Percentiles rank a stretch among this genome's conserved stretches.
phyloP scores from a whole-genome alignment of 2,329 filamentous ascomycete species.

The Rachicladosporium sp. region DNA sequence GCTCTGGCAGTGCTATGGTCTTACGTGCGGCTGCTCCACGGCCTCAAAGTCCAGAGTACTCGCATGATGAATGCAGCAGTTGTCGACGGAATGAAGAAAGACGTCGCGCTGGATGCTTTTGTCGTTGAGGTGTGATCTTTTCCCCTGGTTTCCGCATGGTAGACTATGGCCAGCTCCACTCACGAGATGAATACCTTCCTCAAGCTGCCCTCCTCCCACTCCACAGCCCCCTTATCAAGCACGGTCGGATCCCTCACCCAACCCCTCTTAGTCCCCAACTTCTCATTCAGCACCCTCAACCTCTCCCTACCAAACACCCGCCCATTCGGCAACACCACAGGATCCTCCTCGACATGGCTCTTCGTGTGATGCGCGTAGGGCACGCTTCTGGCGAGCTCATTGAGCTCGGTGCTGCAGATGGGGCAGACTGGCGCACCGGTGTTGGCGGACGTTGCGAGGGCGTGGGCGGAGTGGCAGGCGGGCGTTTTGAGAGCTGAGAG shows the following conservation, averaged over 20 bases:
- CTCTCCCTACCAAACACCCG: slow-evolving; percentile 69
- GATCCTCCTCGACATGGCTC: slow-evolving; percentile 79
- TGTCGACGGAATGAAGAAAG: too few species aligned
- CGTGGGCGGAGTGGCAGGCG: slow-evolving; percentile 64
- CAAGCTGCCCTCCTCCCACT: slow-evolving; percentile 49
- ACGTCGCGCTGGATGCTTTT: too few species aligned
- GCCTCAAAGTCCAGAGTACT: too few species aligned
- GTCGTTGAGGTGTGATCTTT: too few species aligned
- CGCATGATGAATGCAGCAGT: too few species aligned
- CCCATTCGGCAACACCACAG: slow-evolving; percentile 76
- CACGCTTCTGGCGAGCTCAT: slow-evolving; percentile 75
- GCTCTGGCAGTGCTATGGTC: too few species aligned
- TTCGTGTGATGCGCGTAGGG: slow-evolving; percentile 94
- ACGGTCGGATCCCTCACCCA: slow-evolving; percentile 69
- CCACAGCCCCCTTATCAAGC: slow-evolving; percentile 37
- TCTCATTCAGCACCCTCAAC: slow-evolving; percentile 64
- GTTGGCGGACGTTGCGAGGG: slow-evolving; percentile 46
- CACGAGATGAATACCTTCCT: slow-evolving; percentile 88
- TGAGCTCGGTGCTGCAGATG: slow-evolving; percentile 91
- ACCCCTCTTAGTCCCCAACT: slow-evolving; percentile 55
- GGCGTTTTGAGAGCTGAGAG: slow-evolving; percentile 93
- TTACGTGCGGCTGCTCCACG: too few species aligned
- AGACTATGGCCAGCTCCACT: too few species aligned
- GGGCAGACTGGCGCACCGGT: slow-evolving; percentile 69
- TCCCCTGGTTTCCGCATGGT: too few species aligned